Conservation (phyloP, 805 yeast species). For the Saccharomyces eubayanus region DNA sequence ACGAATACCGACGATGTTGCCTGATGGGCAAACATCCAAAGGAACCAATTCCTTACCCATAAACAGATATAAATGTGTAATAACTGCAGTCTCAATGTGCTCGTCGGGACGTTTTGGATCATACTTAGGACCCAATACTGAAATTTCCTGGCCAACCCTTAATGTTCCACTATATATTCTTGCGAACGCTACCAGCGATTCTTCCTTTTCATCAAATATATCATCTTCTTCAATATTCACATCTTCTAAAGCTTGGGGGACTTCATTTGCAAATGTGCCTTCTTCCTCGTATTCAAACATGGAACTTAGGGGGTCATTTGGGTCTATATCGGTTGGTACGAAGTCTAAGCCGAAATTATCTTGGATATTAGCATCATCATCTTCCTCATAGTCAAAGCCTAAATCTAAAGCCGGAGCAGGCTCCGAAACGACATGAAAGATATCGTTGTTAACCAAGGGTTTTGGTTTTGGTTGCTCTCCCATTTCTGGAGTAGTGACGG, state of each 20-base stretch:
- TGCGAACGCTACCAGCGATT: constrained; percentile 78
- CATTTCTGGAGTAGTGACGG: constrained; percentile 21
- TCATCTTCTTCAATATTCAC: constrained; percentile 42
- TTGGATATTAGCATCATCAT: constrained; percentile 12
- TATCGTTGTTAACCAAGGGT: constrained; percentile 6
- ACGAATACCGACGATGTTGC: constrained; percentile 88
- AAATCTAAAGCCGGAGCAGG: constrained; percentile 22
- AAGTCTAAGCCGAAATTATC: constrained; percentile 18
- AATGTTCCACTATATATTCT: constrained; percentile 84
- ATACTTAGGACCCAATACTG: constrained; percentile 80
- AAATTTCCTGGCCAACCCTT: constrained; percentile 61
- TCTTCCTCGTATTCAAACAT: constrained; percentile 48
- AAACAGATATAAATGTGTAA: constrained; percentile 65
- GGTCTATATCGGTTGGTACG: constrained; percentile 28
- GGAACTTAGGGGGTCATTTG: constrained; percentile 30
- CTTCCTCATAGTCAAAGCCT: constrained; percentile 18
- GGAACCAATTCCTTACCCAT: constrained; percentile 90
- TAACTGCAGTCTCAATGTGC: constrained; percentile 46
- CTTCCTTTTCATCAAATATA: constrained; percentile 41
- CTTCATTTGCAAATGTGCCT: constrained; percentile 39
- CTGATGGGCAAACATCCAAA: constrained; percentile 79
- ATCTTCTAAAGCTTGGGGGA: constrained; percentile 29
- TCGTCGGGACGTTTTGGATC: constrained; percentile 56
- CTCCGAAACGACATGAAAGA: constrained; percentile 17
- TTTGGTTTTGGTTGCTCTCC: neutral